phyloP scores from a whole-genome alignment of 2,329 filamentous ascomycete species.

The Aureobasidium sp. region DNA sequence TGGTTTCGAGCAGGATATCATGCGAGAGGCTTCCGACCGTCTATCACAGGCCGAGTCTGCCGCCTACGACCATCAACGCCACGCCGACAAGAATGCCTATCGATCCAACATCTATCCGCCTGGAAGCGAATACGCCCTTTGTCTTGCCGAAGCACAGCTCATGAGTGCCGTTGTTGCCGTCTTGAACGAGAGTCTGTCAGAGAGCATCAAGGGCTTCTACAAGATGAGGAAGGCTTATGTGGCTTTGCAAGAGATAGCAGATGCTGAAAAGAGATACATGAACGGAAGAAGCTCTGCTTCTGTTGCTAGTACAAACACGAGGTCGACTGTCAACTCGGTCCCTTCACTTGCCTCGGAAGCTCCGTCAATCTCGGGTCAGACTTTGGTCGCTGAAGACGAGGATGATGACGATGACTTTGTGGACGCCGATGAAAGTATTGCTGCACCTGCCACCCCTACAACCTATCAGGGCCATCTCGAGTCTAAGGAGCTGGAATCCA shows the following conservation, averaged over 20 bases:
- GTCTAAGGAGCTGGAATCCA: slow-evolving; percentile 22
- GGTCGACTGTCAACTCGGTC: background rate
- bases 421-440: slow-evolving; percentile 47
- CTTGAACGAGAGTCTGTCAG: slow-evolving; percentile 85
- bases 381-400: slow-evolving; percentile 24
- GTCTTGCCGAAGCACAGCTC: slow-evolving; percentile 76
- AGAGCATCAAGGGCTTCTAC: slow-evolving; percentile 86
- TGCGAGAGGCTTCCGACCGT: slow-evolving; percentile 70
- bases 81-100: slow-evolving; percentile 60
- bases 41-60: slow-evolving; percentile 69
- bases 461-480: slow-evolving; percentile 44
- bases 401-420: slow-evolving; percentile 48
- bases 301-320: background rate
- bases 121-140: slow-evolving; percentile 80
- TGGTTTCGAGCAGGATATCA: slow-evolving; percentile 85
- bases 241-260: slow-evolving; percentile 70
- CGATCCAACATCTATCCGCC: slow-evolving; percentile 65
- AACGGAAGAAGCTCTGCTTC: slow-evolving; percentile 27
- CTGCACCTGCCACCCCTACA: slow-evolving; percentile 40
- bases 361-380: background rate
- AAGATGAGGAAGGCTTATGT: slow-evolving; percentile 84
- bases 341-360: background rate
- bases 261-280: slow-evolving; percentile 60
- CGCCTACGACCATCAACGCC: slow-evolving; percentile 69
- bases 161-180: slow-evolving; percentile 86